Evolutionary conservation across 1,284 basidiomycete species (phyloP).

Genomic region (Leccinum colubrinum): DNA sequence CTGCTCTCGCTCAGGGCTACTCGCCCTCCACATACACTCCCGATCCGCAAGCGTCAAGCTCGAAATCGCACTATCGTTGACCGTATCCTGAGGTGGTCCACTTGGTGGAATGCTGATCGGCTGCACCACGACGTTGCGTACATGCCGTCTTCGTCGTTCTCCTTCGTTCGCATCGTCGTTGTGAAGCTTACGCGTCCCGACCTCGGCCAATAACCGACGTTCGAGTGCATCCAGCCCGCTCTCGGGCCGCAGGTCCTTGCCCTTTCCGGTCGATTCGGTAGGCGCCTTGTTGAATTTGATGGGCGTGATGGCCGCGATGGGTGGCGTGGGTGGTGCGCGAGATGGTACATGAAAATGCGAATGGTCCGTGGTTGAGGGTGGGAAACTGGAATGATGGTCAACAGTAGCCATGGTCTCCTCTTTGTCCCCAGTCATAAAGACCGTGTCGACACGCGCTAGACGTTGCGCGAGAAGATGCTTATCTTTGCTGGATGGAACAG

Average conservation of each 20-base stretch:
- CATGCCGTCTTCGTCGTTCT: conserved; percentile 38
- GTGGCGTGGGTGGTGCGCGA: conserved; percentile 48
- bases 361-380: conserved; percentile 13
- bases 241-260: conserved; percentile 18
- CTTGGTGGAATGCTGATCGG: conserved; percentile 43
- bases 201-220: conserved; percentile 56
- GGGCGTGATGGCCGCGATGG: conserved; percentile 46
- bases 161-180: conserved; percentile 14
- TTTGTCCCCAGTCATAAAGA: conserved; percentile 15
- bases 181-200: conserved; percentile 59
- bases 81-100: conserved; percentile 39
- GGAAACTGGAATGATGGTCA: conserved; percentile 5
- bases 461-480: conserved; percentile 20
- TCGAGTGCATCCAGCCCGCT: conserved; percentile 66
- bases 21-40: conserved; percentile 17
- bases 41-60: conserved; percentile 66
- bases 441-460: conserved; percentile 23
- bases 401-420: conserved; percentile 4
- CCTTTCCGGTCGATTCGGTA: conserved; percentile 22
- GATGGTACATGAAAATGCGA: background rate
- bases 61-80: conserved; percentile 72
- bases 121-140: conserved; percentile 42
- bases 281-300: conserved; percentile 34
- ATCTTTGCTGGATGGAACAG: conserved; percentile 45
- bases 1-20: conserved; percentile 23